Conservation (phyloP, 352 stramenopile species). For the Phytophthora podocarpi region DNA sequence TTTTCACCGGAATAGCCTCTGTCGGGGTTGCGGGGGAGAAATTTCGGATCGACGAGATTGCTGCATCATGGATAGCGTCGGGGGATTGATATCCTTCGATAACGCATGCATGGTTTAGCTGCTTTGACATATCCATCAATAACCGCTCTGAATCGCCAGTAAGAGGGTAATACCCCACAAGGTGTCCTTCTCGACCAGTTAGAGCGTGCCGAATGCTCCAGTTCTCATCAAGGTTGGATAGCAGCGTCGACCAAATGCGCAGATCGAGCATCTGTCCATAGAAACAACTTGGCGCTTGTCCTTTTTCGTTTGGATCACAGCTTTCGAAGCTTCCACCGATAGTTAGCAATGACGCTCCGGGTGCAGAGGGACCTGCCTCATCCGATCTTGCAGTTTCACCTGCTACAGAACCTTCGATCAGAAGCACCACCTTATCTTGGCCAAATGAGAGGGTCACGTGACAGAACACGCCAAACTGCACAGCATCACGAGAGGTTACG, state of each 20-base stretch:
- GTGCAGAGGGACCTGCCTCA: conserved; percentile 30
- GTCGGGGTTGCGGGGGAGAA: conserved; percentile 35
- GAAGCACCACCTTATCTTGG: conserved; percentile 40
- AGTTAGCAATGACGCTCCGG: conserved; percentile 41
- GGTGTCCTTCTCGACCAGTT: conserved; percentile 42
- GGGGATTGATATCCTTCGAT: conserved; percentile 48
- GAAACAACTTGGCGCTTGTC: conserved; percentile 47
- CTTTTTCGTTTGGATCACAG: conserved; percentile 29
- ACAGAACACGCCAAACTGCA: conserved; percentile 58
- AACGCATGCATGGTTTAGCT: conserved; percentile 78
- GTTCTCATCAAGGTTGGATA: conserved; percentile 35
- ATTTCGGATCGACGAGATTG: conserved; percentile 25
- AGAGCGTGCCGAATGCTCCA: conserved; percentile 39
- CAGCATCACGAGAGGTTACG: conserved; percentile 39
- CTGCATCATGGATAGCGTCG: conserved; percentile 23
- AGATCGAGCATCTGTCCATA: conserved; percentile 72
- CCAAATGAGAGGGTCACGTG: conserved; percentile 68
- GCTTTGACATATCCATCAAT: conserved; percentile 67
- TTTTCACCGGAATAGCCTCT: conserved; percentile 47
- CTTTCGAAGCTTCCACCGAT: conserved; percentile 57
- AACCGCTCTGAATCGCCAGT: conserved; percentile 65
- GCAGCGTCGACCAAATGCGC: conserved; percentile 60
- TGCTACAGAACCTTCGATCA: conserved; percentile 51
- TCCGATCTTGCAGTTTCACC: conserved; percentile 39
- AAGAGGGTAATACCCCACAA: conserved; percentile 82